Evolutionary conservation across 2,329 filamentous ascomycete genomes (phyloP).

Genomic region (Aspergillus brunneoviolaceus): DNA sequence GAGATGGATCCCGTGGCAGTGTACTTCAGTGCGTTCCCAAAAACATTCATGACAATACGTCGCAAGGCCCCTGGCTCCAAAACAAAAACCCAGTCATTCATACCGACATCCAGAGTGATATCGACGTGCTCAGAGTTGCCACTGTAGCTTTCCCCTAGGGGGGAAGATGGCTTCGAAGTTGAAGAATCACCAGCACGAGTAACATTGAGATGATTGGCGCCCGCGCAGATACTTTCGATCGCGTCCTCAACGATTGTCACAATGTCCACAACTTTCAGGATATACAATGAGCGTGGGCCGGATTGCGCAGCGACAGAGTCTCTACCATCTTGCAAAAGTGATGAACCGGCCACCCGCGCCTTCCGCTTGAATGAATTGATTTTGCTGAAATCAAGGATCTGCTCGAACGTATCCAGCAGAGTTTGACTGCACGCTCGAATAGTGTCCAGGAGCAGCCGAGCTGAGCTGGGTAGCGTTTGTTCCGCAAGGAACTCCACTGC

Average conservation of each 20-base stretch:
- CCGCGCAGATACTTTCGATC: conserved; percentile 49
- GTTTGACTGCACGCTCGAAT: conserved; percentile 51
- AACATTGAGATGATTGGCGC: not conserved
- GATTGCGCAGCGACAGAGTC: not conserved
- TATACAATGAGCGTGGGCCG: not conserved
- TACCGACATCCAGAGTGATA: not conserved
- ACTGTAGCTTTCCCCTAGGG: not conserved
- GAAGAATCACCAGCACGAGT: not conserved
- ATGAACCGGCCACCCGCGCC: not conserved
- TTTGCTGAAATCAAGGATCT: conserved; percentile 47
- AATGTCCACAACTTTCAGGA: conserved; percentile 31
- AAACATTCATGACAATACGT: conserved; percentile 49
- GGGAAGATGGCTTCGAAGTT: not conserved
- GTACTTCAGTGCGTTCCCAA: conserved; percentile 51
- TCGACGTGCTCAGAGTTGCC: not conserved
- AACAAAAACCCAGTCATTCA: conserved; percentile 32
- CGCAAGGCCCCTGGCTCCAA: conserved; percentile 48
- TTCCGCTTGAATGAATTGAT: conserved; percentile 34
- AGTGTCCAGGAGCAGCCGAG: conserved; percentile 44
- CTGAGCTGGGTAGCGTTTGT: conserved; percentile 39
- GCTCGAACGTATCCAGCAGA: conserved; percentile 46
- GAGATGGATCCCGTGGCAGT: conserved; percentile 41
- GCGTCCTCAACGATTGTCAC: conserved; percentile 49
- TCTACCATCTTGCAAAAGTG: not conserved
- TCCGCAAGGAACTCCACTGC: conserved; percentile 50